Conservation (phyloP, 2,329 filamentous ascomycete species). For the Colletotrichum orbiculare region DNA sequence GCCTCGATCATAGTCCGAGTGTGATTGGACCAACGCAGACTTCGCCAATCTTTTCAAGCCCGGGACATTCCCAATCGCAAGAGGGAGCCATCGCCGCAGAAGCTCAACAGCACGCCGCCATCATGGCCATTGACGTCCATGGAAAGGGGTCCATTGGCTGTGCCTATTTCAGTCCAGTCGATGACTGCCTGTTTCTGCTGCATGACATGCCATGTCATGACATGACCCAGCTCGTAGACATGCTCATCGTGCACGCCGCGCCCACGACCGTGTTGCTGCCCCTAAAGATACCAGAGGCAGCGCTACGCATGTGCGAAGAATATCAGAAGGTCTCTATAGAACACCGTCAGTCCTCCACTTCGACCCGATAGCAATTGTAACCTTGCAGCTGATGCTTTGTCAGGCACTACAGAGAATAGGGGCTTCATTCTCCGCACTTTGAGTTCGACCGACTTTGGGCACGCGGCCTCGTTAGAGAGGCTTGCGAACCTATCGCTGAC, state of each 20-base stretch:
- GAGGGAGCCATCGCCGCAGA: too few species aligned
- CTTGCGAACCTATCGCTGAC: slow-evolving; percentile 68
- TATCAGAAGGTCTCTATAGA: slow-evolving; percentile 10
- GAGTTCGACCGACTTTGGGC: slow-evolving; percentile 78
- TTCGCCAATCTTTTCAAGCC: slow-evolving; percentile 21
- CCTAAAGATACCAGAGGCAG: slow-evolving; percentile 54
- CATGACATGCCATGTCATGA: slow-evolving; percentile 65
- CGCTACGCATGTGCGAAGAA: slow-evolving; percentile 48
- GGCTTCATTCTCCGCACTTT: slow-evolving; percentile 69
- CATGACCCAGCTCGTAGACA: slow-evolving; percentile 54
- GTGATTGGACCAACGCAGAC: not conserved
- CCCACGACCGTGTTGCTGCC: slow-evolving; percentile 68
- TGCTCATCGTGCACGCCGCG: slow-evolving; percentile 64
- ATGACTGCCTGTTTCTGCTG: slow-evolving; percentile 79
- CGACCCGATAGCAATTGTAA: too few species aligned
- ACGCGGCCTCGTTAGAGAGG: slow-evolving; percentile 73
- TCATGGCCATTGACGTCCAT: slow-evolving; percentile 84
- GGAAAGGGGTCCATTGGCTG: slow-evolving; percentile 81
- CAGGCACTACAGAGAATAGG: slow-evolving; percentile 3
- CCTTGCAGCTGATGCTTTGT: not conserved
- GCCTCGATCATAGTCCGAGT: not conserved
- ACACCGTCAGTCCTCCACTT: slow-evolving; percentile 26
- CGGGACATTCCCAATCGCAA: not conserved
- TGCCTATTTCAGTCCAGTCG: slow-evolving; percentile 79
- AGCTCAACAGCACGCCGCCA: slow-evolving; percentile 62